Evolutionary conservation across 169 alveolate species (phyloP).

Genomic region (Plasmodium cynomolgi): DNA sequence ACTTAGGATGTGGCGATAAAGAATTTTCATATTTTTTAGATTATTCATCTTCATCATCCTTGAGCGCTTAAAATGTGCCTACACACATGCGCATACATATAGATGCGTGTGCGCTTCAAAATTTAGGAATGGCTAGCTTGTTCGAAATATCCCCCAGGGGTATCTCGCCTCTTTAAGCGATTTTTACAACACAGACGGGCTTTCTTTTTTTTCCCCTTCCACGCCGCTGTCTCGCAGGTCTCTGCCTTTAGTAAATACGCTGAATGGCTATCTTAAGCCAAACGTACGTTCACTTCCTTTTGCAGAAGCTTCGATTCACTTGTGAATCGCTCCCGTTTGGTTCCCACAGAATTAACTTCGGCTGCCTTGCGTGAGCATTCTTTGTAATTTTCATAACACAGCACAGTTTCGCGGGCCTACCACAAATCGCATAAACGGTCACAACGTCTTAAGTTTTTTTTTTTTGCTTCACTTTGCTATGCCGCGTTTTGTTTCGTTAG

Average conservation of each 20-base stretch:
- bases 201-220: background rate
- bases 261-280: background rate
- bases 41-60: slow-evolving; percentile 61
- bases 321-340: background rate
- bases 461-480: background rate
- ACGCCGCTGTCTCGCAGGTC: background rate
- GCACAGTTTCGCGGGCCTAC: background rate
- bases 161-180: background rate
- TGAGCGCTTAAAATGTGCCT: background rate
- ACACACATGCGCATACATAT: background rate
- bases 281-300: background rate
- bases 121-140: background rate
- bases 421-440: background rate
- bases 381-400: background rate
- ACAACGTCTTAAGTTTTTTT: background rate
- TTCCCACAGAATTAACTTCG: background rate
- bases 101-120: background rate
- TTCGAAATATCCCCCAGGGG: background rate
- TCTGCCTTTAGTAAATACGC: background rate
- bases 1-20: slow-evolving; percentile 70
- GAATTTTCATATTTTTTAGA: slow-evolving; percentile 22
- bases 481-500: background rate
- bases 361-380: background rate
- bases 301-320: background rate
- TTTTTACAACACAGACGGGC: background rate